Evolutionary conservation across 257 asterid species (phyloP), one percentile per base, ranked within the genome.

Genomic region (Scutellaria barbata): DNA sequence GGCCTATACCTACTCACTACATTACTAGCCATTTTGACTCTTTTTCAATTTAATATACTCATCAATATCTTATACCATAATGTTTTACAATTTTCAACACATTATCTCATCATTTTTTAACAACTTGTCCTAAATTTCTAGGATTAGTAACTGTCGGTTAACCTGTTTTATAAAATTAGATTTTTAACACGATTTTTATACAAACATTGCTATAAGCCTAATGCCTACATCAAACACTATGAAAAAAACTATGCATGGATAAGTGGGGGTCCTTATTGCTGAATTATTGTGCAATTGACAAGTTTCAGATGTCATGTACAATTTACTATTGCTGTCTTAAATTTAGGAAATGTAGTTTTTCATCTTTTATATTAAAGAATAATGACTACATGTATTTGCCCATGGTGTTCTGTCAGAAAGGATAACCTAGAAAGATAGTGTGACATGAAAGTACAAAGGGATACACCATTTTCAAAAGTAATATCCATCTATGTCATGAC

Each of bases 371-470:
- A 53, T 18, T 2, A 20, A 20, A 63, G 18, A 63, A 52, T 52
- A 52, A 17, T 0, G 10, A 39, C 11, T 17, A 30, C 35, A 22
- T n/a, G 16, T 25, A 18, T 43, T 8, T 1, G 58, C 6, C 40
- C 50, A 58, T 59, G 13, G 71, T 39, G 59, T 60, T 60, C 61
- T 75, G 66, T 61, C 75, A 51, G 35, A 42, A 51, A 17, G 6
- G 61, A 33, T 13, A 48, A 60, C 47, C 17, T 22, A 48, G 35
- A 61, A 25, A 61, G 41, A 68, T 48, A 60, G 59, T 51, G 69
- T 66, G 78, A 74, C 78, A 48, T 64, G 73, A 43, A 63, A 73
- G 64, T 53, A 25, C 72, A 40, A 22, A 22, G 25, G 25, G 25
- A 1, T 22, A 25, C 35, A 30, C 35, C 4, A 30, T 30, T 30